A percentile compares a stretch with the other conserved stretches of the same genome.
phyloP scores from a whole-genome alignment of 192 early-diverging fungal genomes.

The Jimgerdemannia lactiflua region DNA sequence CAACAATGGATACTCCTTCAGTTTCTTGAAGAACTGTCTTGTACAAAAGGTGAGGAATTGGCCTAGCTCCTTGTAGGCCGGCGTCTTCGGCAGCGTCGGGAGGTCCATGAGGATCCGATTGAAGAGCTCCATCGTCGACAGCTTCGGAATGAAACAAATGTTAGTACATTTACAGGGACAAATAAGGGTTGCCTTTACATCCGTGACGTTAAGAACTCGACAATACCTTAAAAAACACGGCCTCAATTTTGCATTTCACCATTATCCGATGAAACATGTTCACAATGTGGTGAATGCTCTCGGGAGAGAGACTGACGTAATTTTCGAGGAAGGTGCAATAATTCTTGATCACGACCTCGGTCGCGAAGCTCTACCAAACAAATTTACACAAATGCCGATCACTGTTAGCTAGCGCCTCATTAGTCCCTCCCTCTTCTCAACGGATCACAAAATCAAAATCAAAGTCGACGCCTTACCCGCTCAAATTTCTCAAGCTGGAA shows the following conservation, averaged over 20 bases:
- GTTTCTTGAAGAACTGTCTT: constrained; percentile 52
- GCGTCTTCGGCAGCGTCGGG: constrained; percentile 15
- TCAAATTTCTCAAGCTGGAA: constrained; percentile 50
- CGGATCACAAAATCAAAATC: background rate
- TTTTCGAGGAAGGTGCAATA: constrained; percentile 56
- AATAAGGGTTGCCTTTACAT: too few relatives aligned
- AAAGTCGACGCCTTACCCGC: constrained; percentile 20
- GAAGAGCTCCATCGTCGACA: constrained; percentile 62
- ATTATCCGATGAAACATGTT: constrained; percentile 67
- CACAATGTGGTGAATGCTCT: constrained; percentile 50
- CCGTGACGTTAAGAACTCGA: background rate
- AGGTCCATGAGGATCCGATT: constrained; percentile 49
- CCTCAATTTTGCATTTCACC: constrained; percentile 48
- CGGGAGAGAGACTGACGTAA: constrained; percentile 45
- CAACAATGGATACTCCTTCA: constrained; percentile 50
- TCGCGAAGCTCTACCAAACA: constrained; percentile 46
- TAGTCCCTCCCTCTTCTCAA: too few relatives aligned
- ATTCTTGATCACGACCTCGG: constrained; percentile 43
- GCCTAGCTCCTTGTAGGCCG: constrained; percentile 40
- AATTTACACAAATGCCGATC: too few relatives aligned
- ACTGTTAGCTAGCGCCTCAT: too few relatives aligned
- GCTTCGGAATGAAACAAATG: constrained; percentile 17
- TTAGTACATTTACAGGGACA: background rate
- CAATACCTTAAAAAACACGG: constrained; percentile 56
- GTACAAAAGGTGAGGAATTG: constrained; percentile 53